phyloP scores from a whole-genome alignment of 2,329 filamentous ascomycete species.

The Aureobasidium sp. region DNA sequence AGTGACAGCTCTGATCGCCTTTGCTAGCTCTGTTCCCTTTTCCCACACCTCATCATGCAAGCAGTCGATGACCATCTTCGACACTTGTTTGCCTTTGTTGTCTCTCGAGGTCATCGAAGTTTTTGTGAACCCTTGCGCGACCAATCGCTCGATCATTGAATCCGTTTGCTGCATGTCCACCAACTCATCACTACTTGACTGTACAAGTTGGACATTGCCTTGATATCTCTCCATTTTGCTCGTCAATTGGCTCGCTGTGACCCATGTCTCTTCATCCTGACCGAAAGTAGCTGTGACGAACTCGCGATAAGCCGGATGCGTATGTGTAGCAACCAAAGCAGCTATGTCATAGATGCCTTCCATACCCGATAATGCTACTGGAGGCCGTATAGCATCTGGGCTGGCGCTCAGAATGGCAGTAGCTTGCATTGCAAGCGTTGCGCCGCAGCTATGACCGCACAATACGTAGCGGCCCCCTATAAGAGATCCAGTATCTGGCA shows the following conservation, averaged over 20 bases:
- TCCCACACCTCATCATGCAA: constrained; percentile 4
- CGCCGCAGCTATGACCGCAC: constrained; percentile 58
- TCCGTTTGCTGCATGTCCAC: constrained; percentile 52
- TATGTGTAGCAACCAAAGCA: constrained; percentile 43
- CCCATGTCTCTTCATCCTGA: constrained; percentile 43
- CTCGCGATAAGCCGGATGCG: constrained; percentile 45
- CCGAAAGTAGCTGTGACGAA: constrained; percentile 47
- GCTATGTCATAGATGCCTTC: constrained; percentile 62
- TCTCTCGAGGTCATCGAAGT: background rate
- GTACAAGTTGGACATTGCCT: constrained; percentile 37
- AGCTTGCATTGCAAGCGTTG: constrained; percentile 55
- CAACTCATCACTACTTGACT: constrained; percentile 43
- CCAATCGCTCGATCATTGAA: constrained; percentile 47
- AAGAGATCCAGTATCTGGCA: background rate
- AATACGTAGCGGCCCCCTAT: constrained; percentile 43
- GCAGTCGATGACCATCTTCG: background rate
- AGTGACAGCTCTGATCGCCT: background rate
- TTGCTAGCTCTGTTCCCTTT: background rate
- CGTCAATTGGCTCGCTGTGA: constrained; percentile 46
- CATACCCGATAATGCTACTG: constrained; percentile 52
- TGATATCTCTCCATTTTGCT: constrained; percentile 38
- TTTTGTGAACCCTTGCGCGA: background rate
- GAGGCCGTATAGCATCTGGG: constrained; percentile 28
- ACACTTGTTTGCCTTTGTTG: background rate
- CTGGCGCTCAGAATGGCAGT: constrained; percentile 34